Evolutionary conservation across 257 asterid genomes (phyloP).

Genomic region (Primulina huaijiensis): DNA sequence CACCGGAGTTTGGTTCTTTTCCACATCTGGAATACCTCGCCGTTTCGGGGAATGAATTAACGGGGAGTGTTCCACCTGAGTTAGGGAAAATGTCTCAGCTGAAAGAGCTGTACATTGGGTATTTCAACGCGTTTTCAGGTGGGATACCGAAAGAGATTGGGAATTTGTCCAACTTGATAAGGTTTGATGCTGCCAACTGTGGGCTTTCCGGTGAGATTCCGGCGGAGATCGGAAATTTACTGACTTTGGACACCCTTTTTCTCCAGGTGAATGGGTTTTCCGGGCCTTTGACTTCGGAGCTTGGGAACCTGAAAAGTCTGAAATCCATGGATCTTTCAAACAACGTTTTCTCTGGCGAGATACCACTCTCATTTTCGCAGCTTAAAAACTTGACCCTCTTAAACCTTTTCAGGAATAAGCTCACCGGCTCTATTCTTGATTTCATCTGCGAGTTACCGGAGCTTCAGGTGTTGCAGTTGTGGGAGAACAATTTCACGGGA

Average conservation of each 20-base stretch:
- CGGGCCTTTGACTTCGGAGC: slow-evolving; percentile 64
- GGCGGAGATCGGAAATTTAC: slow-evolving; percentile 58
- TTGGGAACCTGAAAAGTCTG: slow-evolving; percentile 64
- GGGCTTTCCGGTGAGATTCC: slow-evolving; percentile 82
- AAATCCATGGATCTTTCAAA: slow-evolving; percentile 93
- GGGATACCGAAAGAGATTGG: slow-evolving; percentile 83
- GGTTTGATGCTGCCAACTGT: slow-evolving; percentile 84
- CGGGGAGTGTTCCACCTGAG: slow-evolving; percentile 65
- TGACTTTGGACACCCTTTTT: slow-evolving; percentile 78
- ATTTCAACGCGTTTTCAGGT: slow-evolving; percentile 64
- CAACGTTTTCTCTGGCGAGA: slow-evolving; percentile 66
- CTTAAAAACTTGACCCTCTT: slow-evolving; percentile 70
- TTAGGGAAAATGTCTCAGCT: slow-evolving; percentile 59
- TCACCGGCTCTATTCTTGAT: slow-evolving; percentile 83
- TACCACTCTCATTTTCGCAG: slow-evolving; percentile 61
- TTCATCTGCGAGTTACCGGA: slow-evolving; percentile 72
- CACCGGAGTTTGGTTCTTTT: slow-evolving; percentile 60
- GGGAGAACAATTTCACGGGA: slow-evolving; percentile 99
- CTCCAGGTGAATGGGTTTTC: slow-evolving; percentile 76
- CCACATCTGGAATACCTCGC: slow-evolving; percentile 66
- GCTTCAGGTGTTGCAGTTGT: slow-evolving; percentile 78
- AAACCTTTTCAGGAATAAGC: slow-evolving; percentile 83
- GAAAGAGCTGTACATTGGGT: slow-evolving; percentile 84
- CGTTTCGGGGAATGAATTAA: slow-evolving; percentile 71
- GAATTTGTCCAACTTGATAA: slow-evolving; percentile 48